Evolutionary conservation across 2,329 filamentous ascomycete genomes (phyloP).

Genomic region (Neofusicoccum umdonicola): DNA sequence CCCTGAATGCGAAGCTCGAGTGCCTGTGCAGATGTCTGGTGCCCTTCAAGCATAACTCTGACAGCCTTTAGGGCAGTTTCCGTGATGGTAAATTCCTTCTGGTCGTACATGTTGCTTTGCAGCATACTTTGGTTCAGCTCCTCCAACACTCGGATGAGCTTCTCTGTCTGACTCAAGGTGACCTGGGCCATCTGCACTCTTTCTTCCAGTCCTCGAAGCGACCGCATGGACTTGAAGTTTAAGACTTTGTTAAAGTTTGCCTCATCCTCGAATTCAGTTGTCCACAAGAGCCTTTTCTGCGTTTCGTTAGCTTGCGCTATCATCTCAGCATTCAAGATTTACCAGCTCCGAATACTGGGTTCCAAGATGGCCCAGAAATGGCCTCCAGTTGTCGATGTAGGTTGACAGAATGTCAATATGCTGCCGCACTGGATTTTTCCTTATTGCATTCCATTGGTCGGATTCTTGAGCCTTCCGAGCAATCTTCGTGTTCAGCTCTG

Average conservation of each 20-base stretch:
- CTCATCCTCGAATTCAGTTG: not conserved
- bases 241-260: not conserved
- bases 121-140: not conserved
- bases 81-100: not conserved
- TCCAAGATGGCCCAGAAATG: not conserved
- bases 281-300: not conserved
- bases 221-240: not conserved
- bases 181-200: not conserved
- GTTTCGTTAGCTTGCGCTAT: not conserved
- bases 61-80: not conserved
- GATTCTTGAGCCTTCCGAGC: not conserved
- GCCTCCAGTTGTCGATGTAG: constrained; percentile 1
- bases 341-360: not conserved
- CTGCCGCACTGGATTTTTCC: not conserved
- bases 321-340: not conserved
- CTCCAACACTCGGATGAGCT: not conserved
- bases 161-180: not conserved
- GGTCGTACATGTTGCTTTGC: not conserved
- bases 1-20: not conserved
- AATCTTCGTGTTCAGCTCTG: not conserved
- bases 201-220: constrained; percentile 2
- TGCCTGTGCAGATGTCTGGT: not conserved
- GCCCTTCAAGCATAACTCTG: not conserved
- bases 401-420: not conserved
- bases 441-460: not conserved